phyloP scores from a whole-genome alignment of 352 stramenopile genomes.

The Phytophthora sp. region DNA sequence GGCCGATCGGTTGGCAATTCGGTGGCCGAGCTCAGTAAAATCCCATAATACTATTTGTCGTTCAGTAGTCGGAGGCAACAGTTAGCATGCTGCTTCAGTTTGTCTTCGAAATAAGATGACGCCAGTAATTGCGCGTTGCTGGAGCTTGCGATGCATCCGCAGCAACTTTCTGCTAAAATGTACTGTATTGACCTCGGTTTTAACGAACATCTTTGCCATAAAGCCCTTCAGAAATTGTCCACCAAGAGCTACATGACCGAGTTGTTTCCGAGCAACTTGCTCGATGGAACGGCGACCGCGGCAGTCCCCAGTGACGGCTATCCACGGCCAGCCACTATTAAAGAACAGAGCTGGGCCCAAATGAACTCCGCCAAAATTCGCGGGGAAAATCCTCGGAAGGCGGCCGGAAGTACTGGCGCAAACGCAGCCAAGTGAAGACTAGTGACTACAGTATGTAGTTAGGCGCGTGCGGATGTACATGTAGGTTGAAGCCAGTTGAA shows the following conservation, averaged over 20 bases:
- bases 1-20: not conserved
- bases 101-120: no score
- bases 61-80: not conserved
- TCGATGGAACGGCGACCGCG: constrained; percentile 13
- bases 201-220: no score
- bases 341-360: constrained; percentile 18
- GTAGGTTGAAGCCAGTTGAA: no score
- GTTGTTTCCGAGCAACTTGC: no score
- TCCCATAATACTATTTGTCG: constrained; percentile 35
- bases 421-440: no score
- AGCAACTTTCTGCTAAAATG: no score
- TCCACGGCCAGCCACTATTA: not conserved
- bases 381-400: constrained; percentile 5
- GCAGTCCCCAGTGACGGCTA: constrained; percentile 3
- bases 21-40: constrained; percentile 7
- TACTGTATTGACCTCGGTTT: no score
- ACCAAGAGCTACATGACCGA: no score
- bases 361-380: constrained; percentile 23
- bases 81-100: constrained; percentile 7
- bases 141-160: constrained; percentile 1
- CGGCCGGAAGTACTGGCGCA: constrained; percentile 10
- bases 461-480: no score
- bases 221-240: no score
- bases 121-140: no score
- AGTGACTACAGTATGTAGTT: no score